Evolutionary conservation across 2,329 filamentous ascomycete genomes (phyloP), one percentile per base, ranked within the genome.

Genomic region (Harringtonia aguacate): DNA sequence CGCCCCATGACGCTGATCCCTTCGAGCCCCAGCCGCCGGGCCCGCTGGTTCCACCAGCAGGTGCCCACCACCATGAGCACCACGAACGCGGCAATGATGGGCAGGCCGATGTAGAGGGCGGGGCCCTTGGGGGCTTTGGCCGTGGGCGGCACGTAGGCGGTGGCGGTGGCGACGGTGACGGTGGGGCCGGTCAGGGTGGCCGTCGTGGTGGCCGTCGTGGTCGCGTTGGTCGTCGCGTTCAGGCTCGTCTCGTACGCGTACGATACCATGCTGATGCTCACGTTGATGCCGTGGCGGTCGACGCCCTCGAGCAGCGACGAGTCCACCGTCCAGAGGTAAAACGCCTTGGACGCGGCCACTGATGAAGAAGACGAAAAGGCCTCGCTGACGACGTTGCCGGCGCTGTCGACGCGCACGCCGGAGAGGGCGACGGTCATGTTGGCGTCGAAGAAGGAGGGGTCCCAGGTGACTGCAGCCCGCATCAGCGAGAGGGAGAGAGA

Each of bases 401-500:
- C 51, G 49, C 66, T 65, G 53, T 58, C 57, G 51, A 60, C 63
- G 5, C 58, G 50, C 41, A 65, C 41, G n/a, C n/a, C n/a, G n/a
- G n/a, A n/a, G 9, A 57, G 52, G 43, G 69, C 54, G 37, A 61
- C 64, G 21, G 60, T 61, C 52, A 66, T 64, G 39, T 62, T 58
- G 39, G 60, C 55, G 52, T 62, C 61, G 61, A 73, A 76, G 58
- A 63, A 71, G 41, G 65, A 59, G 21, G 72, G 62, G 50, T 79
- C 73, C 73, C 74, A 78, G 24, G 71, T 75, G 43, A 78, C 74
- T 77, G 38, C n/a, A n/a, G n/a, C n/a, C n/a, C n/a, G n/a, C n/a
- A n/a, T n/a, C n/a, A n/a, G n/a, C n/a, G 5, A 20, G 36, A 13
- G 10, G n/a, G 20, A n/a, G 20, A 29, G 12, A 21, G 29, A 10